phyloP scores from a whole-genome alignment of 1,139 yeast genomes.

The Geotrichum phurueaensis region DNA sequence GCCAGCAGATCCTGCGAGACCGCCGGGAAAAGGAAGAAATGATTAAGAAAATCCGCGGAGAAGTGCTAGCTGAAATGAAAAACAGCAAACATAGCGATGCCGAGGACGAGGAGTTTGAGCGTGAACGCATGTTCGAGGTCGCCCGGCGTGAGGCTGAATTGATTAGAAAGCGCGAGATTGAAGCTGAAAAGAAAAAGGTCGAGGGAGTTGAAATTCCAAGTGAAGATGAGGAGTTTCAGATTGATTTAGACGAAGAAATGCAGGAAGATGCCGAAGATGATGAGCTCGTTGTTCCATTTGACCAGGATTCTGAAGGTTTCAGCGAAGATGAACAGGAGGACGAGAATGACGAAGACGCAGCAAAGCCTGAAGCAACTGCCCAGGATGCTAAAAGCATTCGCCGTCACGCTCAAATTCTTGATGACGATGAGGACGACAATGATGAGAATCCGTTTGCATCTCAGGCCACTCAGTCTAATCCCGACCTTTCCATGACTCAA shows the following conservation, averaged over 20 bases:
- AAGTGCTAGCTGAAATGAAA: slow-evolving; percentile 25
- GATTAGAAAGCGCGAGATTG: slow-evolving; percentile 32
- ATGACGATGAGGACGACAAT: slow-evolving; percentile 16
- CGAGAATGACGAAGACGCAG: slow-evolving; percentile 2
- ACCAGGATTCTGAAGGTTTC: slow-evolving; percentile 25
- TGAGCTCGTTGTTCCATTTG: slow-evolving; percentile 12
- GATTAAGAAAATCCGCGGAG: slow-evolving; percentile 31
- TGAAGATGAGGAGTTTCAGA: slow-evolving; percentile 25
- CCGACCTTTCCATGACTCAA: slow-evolving; percentile 4
- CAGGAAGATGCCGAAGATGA: slow-evolving; percentile 24
- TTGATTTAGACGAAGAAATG: slow-evolving; percentile 25
- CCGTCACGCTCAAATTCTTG: slow-evolving; percentile 2
- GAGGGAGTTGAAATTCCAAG: slow-evolving; percentile 25
- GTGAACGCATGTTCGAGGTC: slow-evolving; percentile 52
- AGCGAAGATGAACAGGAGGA: slow-evolving; percentile 19
- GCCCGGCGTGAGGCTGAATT: slow-evolving; percentile 40
- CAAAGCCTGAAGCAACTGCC: background rate
- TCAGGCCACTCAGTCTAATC: background rate
- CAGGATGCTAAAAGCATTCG: background rate
- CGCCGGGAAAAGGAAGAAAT: slow-evolving; percentile 28
- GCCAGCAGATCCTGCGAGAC: slow-evolving; percentile 32
- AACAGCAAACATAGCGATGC: slow-evolving; percentile 16
- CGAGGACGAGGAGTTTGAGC: slow-evolving; percentile 33
- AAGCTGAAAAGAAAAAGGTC: slow-evolving; percentile 27
- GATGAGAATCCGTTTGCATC: background rate